Conservation (phyloP, 257 asterid species). For the Petunia axillaris region DNA sequence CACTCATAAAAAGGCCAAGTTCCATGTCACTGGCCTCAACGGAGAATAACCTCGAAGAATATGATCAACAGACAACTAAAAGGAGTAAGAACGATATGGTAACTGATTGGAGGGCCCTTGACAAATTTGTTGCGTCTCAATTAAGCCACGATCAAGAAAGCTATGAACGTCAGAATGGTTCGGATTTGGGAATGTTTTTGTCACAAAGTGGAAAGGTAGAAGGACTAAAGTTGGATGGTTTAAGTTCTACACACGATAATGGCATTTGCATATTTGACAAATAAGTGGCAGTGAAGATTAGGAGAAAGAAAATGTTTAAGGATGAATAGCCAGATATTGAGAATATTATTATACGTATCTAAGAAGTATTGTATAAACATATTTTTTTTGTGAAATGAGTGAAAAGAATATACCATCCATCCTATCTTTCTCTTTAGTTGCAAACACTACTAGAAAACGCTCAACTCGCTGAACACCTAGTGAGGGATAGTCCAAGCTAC, state of each 20-base stretch:
- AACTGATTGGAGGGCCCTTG: slow-evolving; percentile 69
- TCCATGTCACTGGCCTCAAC: slow-evolving; percentile 4
- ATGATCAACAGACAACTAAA: neutral
- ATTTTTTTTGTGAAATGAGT: neutral
- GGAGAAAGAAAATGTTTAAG: no score
- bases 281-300: slow-evolving; percentile 12
- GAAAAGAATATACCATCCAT: neutral
- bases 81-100: slow-evolving; percentile 35
- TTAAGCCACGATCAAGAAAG: slow-evolving; percentile 51
- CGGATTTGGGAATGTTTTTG: slow-evolving; percentile 49
- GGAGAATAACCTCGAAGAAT: slow-evolving; percentile 27
- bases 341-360: neutral
- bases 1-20: slow-evolving; percentile 35
- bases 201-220: slow-evolving; percentile 48
- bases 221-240: slow-evolving; percentile 44
- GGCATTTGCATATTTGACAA: slow-evolving; percentile 64
- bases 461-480: no score
- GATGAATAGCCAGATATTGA: neutral
- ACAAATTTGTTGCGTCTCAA: slow-evolving; percentile 75
- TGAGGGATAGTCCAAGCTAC: no score
- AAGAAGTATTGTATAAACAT: neutral
- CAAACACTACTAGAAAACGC: no score
- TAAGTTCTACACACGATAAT: slow-evolving; percentile 48
- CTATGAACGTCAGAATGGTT: slow-evolving; percentile 32
- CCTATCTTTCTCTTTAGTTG: no score